Evolutionary conservation across 169 alveolate species (phyloP).

Genomic region (Theileria equi): DNA sequence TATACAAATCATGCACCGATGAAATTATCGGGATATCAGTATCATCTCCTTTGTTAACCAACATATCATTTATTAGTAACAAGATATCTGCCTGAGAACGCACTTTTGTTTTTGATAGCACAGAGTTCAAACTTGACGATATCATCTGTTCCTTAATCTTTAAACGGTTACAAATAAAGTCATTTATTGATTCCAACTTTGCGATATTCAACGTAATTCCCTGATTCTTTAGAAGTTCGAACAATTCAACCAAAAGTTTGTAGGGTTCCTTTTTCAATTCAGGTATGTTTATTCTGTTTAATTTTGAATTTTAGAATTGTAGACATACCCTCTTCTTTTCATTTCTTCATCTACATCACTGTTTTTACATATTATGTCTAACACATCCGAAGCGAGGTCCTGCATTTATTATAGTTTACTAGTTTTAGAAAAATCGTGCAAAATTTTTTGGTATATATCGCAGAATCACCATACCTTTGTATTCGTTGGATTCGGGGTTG

Average conservation of each 20-base stretch:
- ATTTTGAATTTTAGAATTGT: background rate
- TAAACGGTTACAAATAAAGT: background rate
- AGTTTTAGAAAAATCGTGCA: too few relatives aligned
- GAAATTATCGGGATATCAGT: constrained; percentile 35
- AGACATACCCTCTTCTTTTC: background rate
- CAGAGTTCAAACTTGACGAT: background rate
- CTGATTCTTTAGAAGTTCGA: background rate
- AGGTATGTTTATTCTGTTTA: background rate
- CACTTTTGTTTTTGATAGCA: background rate
- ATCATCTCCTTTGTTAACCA: background rate
- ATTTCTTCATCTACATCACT: background rate
- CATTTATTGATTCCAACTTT: background rate
- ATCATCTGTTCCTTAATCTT: background rate
- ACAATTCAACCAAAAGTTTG: background rate
- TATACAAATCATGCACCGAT: constrained; percentile 22
- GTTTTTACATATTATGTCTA: background rate
- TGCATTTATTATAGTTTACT: background rate
- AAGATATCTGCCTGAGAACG: constrained; percentile 13
- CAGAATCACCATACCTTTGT: background rate
- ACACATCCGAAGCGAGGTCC: background rate
- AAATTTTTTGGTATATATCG: too few relatives aligned
- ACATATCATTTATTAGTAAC: background rate
- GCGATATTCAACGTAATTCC: background rate
- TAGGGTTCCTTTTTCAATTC: background rate
- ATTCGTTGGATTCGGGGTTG: background rate